Evolutionary conservation across 176 grass and related monocot genomes (phyloP).

Genomic region (Phyllostachys edulis): DNA sequence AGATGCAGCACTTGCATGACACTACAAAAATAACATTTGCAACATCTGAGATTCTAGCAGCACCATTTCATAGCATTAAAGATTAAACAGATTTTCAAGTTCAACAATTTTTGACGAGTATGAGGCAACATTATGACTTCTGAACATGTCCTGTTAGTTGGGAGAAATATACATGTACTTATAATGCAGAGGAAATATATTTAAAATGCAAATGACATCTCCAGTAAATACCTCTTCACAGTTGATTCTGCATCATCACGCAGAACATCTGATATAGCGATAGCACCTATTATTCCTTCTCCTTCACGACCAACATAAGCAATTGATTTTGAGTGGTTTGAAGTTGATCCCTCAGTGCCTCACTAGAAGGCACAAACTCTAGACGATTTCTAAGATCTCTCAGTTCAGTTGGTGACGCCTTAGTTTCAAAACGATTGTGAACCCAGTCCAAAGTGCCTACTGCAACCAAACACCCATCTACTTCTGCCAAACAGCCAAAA

Average conservation of each 20-base stretch:
- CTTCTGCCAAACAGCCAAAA: conserved; percentile 92
- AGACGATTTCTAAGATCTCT: conserved; percentile 55
- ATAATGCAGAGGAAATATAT: conserved; percentile 9
- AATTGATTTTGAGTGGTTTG: conserved; percentile 75
- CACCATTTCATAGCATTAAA: neutral
- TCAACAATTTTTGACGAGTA: neutral
- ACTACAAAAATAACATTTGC: neutral
- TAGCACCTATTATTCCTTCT: conserved; percentile 92
- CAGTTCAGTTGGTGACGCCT: conserved; percentile 46
- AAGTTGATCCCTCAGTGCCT: conserved; percentile 52
- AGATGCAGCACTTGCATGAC: conserved; percentile 12
- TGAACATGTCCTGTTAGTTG: neutral
- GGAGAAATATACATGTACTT: conserved; percentile 1
- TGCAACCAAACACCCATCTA: conserved; percentile 86
- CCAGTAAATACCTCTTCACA: conserved; percentile 61
- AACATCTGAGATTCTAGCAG: conserved; percentile 14
- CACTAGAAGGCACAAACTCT: conserved; percentile 43
- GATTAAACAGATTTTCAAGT: neutral
- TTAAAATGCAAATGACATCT: conserved; percentile 23
- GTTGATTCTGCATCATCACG: conserved; percentile 73
- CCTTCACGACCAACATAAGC: conserved; percentile 81
- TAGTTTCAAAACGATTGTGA: conserved; percentile 68
- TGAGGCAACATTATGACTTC: neutral
- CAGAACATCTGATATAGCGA: conserved; percentile 89
- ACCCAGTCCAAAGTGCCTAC: conserved; percentile 89